Evolutionary conservation across 495 filamentous ascomycete species (phyloP).

Genomic region (Penicillium argentinense): DNA sequence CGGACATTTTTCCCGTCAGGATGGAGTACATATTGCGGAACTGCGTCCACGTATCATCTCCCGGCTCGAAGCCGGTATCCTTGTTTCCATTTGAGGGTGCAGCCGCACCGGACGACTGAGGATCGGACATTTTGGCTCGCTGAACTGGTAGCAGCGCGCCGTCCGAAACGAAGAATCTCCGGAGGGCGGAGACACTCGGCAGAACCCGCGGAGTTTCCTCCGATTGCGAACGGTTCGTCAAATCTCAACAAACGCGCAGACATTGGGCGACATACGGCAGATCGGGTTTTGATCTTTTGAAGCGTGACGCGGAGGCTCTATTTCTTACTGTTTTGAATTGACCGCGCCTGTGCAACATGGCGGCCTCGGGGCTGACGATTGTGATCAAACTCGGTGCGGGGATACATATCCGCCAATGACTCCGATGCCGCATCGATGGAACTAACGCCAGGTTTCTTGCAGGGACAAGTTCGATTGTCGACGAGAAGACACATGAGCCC

Average conservation of each 20-base stretch:
- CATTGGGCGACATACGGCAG: too few species aligned
- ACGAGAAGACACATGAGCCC: constrained; percentile 97
- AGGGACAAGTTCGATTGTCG: constrained; percentile 98
- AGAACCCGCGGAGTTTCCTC: constrained; percentile 22
- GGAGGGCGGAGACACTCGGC: constrained; percentile 34
- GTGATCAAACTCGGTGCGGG: constrained; percentile 91
- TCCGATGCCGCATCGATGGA: background rate
- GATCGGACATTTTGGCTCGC: constrained; percentile 33
- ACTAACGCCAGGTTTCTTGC: constrained; percentile 11
- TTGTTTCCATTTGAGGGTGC: constrained; percentile 21
- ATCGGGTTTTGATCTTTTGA: too few species aligned
- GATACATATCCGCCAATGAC: constrained; percentile 16
- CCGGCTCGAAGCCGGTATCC: constrained; percentile 42
- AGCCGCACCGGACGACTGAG: constrained; percentile 23
- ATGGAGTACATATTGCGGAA: constrained; percentile 82
- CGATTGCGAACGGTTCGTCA: constrained; percentile 4
- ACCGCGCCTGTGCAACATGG: constrained; percentile 16
- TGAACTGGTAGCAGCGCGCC: background rate
- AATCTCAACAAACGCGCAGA: too few species aligned
- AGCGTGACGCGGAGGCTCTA: too few species aligned
- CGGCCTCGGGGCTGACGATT: constrained; percentile 57
- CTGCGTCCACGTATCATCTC: constrained; percentile 64
- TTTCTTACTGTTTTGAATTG: background rate
- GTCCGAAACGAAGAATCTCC: constrained; percentile 27
- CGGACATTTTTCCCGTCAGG: constrained; percentile 67